Evolutionary conservation across 2,329 filamentous ascomycete genomes (phyloP).

Genomic region (Trichoderma endophyticum): DNA sequence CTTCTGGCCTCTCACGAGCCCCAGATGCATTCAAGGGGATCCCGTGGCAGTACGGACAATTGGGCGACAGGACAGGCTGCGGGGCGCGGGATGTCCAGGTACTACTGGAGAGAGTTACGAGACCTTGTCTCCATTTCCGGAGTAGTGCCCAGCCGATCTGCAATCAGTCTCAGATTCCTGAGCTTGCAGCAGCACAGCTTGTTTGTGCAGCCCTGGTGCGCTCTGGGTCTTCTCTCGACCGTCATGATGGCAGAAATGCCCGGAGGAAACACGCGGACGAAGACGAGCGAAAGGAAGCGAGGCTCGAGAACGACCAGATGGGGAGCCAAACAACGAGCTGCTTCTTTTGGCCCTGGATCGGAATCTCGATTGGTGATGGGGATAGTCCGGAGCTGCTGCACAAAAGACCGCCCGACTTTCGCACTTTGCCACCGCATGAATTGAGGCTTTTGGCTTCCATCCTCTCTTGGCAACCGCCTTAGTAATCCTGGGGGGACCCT

Average conservation of each 20-base stretch:
- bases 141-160: conserved; percentile 30
- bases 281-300: background rate
- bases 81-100: conserved; percentile 19
- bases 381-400: background rate
- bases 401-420: background rate
- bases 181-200: background rate
- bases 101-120: conserved; percentile 9
- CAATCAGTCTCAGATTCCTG: conserved; percentile 36
- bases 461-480: background rate
- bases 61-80: background rate
- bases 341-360: background rate
- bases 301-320: background rate
- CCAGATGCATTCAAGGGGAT: background rate
- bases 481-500: background rate
- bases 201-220: conserved; percentile 9
- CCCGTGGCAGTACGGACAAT: background rate
- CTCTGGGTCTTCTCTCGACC: background rate
- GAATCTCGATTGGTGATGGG: conserved; percentile 15
- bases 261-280: background rate
- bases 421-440: conserved; percentile 12
- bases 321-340: background rate
- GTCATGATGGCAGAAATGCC: background rate
- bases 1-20: background rate
- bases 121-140: conserved; percentile 26
- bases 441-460: conserved; percentile 14